Base-by-base conservation (phyloP, 345 rosid species). In the Salix suchowensis region DNA sequence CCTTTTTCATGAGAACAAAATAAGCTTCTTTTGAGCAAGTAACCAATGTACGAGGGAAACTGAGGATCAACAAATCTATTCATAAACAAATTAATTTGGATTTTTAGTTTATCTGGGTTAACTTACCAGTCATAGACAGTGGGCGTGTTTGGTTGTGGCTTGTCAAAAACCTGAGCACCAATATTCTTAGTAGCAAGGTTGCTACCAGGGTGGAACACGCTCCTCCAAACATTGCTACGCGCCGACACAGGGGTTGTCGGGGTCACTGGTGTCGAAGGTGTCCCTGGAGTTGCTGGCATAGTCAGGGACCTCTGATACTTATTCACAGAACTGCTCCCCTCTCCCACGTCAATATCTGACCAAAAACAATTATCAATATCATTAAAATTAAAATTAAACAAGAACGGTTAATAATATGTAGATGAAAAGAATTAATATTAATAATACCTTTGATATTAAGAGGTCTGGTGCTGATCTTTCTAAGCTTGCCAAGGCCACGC, bases 151-250 rank as follows among this genome's bases (percentile, higher is more conserved):
- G 98, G 88, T 64, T 90, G 1, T 0, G 98, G 97, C 83, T 87
- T 90, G 83, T 95, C 98, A 40, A 91, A 92, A 54, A 89, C 71
- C 65, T 87, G 81, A 11, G 88, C 84, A 0, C 98, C 97, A 32
- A 88, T 83, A 26, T 79, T 78, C 85, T 14, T 90, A 40, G 97
- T 94, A n/a, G 95, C 94, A 7, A 88, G 88, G 89, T 94, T 92
- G 86, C 98, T 92, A 1, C 98, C 98, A 0, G 98, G 98, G 80
- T 94, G 77, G 84, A 95, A 95, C 71, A 95, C 98, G 77, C 97
- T 95, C 88, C 99, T 88, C 98, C 99, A 93, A 68, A 95, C 99
- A 90, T 93, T 95, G 34, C 85, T 91, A 48, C 88, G 88, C 1
- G 85, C 90, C 11, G 92, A 83, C 16, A 50, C 10, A 32, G 97